These are phyloP conservation scores for Triglochin maritima DNA, from an alignment of 106 monocot species.

Conservation along the genomic window DNA sequence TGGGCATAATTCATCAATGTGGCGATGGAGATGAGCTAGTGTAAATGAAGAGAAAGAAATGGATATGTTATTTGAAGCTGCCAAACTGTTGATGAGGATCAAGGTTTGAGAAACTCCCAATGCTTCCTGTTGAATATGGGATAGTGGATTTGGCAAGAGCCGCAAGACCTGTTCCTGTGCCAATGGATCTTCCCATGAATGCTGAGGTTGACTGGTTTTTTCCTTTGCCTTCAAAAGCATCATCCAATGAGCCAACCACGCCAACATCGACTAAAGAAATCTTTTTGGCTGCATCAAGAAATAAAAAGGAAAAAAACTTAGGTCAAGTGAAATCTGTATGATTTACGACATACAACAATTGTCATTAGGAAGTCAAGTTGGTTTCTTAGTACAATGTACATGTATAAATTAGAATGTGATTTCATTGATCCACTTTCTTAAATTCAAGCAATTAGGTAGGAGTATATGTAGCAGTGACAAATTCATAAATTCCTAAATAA, in stretches of 20 bases:
- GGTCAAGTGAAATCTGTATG: not conserved
- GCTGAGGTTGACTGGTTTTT: constrained; percentile 14
- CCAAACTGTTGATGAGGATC: too few relatives aligned
- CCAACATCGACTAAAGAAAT: constrained; percentile 63
- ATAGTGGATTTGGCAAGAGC: not conserved
- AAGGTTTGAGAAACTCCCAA: not conserved
- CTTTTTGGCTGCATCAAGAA: constrained; percentile 59
- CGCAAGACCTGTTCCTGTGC: not conserved
- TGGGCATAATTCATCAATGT: too few relatives aligned
- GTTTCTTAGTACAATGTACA: too few relatives aligned
- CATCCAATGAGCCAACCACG: constrained; percentile 44
- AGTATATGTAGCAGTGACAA: too few relatives aligned
- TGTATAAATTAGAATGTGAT: too few relatives aligned
- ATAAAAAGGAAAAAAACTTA: not conserved
- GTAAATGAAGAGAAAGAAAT: too few relatives aligned
- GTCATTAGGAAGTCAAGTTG: not conserved
- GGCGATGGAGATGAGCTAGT: too few relatives aligned
- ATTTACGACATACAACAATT: not conserved
- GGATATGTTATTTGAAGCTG: too few relatives aligned
- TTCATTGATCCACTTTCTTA: too few relatives aligned
- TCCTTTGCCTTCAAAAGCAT: constrained; percentile 29
- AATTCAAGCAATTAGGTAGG: too few relatives aligned
- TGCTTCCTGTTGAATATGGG: constrained; percentile 1
- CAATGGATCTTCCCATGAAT: constrained; percentile 18
- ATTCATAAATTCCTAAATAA: too few relatives aligned